Evolutionary conservation across 139 green algal genomes (phyloP).

Genomic region (Chlamydomonas sp.): DNA sequence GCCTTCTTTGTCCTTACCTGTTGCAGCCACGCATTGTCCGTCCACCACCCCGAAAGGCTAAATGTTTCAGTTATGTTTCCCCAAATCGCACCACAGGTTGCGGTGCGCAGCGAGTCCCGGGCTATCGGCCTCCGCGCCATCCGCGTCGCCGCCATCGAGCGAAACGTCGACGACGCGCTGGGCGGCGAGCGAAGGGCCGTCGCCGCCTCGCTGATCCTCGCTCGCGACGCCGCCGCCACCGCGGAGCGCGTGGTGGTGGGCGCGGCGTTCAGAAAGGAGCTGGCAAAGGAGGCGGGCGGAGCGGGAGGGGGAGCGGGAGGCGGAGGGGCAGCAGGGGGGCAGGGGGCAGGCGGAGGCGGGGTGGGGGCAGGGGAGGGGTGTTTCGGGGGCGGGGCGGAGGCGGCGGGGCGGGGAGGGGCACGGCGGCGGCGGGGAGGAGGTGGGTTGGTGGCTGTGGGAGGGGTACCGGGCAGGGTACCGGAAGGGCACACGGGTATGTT

Average conservation of each 20-base stretch:
- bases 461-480: too few species aligned
- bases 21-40: too few species aligned
- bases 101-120: slow-evolving; percentile 56
- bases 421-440: too few species aligned
- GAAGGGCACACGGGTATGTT: too few species aligned
- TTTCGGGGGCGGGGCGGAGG: too few species aligned
- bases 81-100: slow-evolving; percentile 47
- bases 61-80: too few species aligned
- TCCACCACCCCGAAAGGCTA: too few species aligned
- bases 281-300: slow-evolving; percentile 8
- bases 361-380: too few species aligned
- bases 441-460: too few species aligned
- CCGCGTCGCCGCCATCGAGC: slow-evolving; percentile 57
- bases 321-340: neutral
- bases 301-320: neutral
- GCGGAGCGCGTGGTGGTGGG: neutral
- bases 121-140: slow-evolving; percentile 72
- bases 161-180: slow-evolving; percentile 66
- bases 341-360: neutral
- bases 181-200: slow-evolving; percentile 63
- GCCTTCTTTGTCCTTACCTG: too few species aligned
- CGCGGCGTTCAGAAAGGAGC: slow-evolving; percentile 11
- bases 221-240: neutral
- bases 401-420: too few species aligned
- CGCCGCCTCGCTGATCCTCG: slow-evolving; percentile 10